Evolutionary conservation across 768 basidiomycete species (phyloP).

Genomic region (Pholiota molesta): DNA sequence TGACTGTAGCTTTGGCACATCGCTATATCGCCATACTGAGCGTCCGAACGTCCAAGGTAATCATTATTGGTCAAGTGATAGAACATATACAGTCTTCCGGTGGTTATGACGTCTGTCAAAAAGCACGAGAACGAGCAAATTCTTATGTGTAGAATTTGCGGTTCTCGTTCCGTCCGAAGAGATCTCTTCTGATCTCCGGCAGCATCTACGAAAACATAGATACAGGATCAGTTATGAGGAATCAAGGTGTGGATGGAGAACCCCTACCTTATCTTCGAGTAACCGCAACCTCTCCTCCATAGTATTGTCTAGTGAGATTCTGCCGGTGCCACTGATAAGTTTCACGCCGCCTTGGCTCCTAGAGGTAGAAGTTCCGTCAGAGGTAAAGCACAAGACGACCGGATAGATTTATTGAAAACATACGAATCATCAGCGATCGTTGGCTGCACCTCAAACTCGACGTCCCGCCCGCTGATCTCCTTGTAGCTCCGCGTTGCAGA

Average conservation of each 20-base stretch:
- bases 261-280: slow-evolving; percentile 86
- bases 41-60: too few species aligned
- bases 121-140: too few species aligned
- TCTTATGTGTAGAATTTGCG: slow-evolving; percentile 83
- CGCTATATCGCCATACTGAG: too few species aligned
- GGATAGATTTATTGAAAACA: slow-evolving; percentile 21
- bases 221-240: background rate
- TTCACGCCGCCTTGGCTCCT: slow-evolving; percentile 84
- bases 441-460: slow-evolving; percentile 62
- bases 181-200: slow-evolving; percentile 87
- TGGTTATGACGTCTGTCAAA: too few species aligned
- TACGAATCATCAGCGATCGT: slow-evolving; percentile 71
- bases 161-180: slow-evolving; percentile 91
- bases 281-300: slow-evolving; percentile 89
- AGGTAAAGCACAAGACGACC: background rate
- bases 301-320: slow-evolving; percentile 93
- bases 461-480: slow-evolving; percentile 73
- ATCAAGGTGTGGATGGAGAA: background rate
- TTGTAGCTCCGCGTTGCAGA: slow-evolving; percentile 69
- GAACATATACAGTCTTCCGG: too few species aligned
- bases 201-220: slow-evolving; percentile 68
- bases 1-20: too few species aligned
- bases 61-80: too few species aligned
- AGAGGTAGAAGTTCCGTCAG: background rate
- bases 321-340: slow-evolving; percentile 67